Conservation (phyloP, 129 eudicot genomes). For the Helichrysum umbraculigerum region DNA sequence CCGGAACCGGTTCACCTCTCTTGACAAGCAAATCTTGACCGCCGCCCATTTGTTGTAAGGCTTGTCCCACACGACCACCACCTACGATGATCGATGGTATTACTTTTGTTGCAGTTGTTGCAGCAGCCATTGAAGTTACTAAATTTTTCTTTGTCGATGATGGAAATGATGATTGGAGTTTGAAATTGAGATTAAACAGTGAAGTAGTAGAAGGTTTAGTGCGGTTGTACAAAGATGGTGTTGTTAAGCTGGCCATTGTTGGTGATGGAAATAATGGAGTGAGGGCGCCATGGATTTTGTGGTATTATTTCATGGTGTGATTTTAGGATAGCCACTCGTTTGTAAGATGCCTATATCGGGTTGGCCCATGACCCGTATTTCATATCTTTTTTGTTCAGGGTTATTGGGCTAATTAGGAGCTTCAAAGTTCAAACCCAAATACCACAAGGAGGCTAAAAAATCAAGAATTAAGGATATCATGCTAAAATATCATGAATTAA, state of each 20-base stretch:
- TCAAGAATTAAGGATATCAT: too few relatives aligned
- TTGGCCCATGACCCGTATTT: constrained; percentile 8
- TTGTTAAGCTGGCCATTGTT: constrained; percentile 39
- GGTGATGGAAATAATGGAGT: not conserved
- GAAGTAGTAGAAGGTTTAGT: constrained; percentile 41
- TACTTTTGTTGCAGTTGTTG: constrained; percentile 47
- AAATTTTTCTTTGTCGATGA: constrained; percentile 13
- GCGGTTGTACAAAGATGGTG: constrained; percentile 36
- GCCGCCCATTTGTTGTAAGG: constrained; percentile 74
- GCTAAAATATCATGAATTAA: too few relatives aligned
- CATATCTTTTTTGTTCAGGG: not conserved
- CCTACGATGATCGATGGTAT: constrained; percentile 84
- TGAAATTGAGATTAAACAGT: constrained; percentile 23
- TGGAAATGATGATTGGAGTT: constrained; percentile 24
- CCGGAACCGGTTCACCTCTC: constrained; percentile 87
- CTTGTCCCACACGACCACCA: constrained; percentile 92
- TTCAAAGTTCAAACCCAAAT: too few relatives aligned
- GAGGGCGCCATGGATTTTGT: constrained; percentile 28
- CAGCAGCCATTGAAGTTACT: constrained; percentile 40
- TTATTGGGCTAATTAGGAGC: not conserved
- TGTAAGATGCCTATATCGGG: constrained; percentile 29
- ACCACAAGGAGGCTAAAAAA: too few relatives aligned
- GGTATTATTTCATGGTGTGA: not conserved
- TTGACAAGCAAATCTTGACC: constrained; percentile 75
- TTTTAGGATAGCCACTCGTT: constrained; percentile 61